Evolutionary conservation across 2,329 filamentous ascomycete genomes (phyloP).

Genomic region (Colletotrichum sublineola): DNA sequence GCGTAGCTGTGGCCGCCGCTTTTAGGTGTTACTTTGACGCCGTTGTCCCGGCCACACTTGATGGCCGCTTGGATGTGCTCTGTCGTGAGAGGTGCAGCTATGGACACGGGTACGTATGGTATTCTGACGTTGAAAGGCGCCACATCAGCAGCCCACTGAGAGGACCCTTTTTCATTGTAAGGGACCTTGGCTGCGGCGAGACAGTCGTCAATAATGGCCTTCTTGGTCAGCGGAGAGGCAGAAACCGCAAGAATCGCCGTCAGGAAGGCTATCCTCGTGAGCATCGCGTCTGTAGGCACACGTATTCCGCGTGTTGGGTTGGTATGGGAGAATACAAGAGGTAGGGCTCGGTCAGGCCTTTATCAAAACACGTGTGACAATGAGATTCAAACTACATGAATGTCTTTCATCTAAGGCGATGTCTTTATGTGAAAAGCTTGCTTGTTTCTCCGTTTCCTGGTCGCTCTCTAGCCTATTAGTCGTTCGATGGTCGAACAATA

Average conservation of each 20-base stretch:
- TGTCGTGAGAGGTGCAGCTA: slow-evolving; percentile 50
- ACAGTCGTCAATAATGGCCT: slow-evolving; percentile 45
- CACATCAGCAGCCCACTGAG: slow-evolving; percentile 52
- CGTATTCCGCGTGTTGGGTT: not conserved
- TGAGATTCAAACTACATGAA: not conserved
- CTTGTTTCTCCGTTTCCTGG: not conserved
- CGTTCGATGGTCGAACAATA: not conserved
- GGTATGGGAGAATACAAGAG: not conserved
- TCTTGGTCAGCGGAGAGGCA: slow-evolving; percentile 17
- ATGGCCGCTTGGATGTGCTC: slow-evolving; percentile 60
- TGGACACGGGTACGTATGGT: slow-evolving; percentile 48
- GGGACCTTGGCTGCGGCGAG: slow-evolving; percentile 45
- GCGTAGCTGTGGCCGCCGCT: slow-evolving; percentile 68
- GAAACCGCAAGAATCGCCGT: not conserved
- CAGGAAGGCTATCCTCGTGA: not conserved
- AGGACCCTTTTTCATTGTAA: slow-evolving; percentile 41
- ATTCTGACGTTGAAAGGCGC: slow-evolving; percentile 53
- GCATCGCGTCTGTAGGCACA: not conserved
- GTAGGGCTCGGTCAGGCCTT: not conserved
- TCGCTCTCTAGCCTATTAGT: too few relatives aligned
- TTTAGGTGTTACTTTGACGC: slow-evolving; percentile 63
- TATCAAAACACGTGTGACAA: not conserved
- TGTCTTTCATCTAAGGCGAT: not conserved
- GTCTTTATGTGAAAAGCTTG: not conserved
- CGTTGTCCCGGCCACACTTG: slow-evolving; percentile 56